Percentiles rank a stretch among this genome's conserved stretches.
These are phyloP conservation scores for Nicotiana tomentosiformis DNA, from an alignment of 257 asterid genomes.

Conservation along the genomic window DNA sequence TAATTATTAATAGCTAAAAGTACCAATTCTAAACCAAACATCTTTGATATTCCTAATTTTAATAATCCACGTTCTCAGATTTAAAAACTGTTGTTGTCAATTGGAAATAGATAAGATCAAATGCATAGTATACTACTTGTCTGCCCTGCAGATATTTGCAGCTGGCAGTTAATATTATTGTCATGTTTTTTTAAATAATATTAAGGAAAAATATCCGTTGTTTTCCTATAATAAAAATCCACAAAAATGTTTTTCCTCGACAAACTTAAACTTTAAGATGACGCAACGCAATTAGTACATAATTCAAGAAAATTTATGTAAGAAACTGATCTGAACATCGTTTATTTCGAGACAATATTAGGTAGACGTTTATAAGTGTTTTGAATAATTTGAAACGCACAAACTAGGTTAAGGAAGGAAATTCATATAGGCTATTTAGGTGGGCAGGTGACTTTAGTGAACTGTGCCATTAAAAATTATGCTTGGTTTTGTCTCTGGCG, in stretches of 20 bases:
- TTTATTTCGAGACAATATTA: neutral
- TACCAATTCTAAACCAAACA: neutral
- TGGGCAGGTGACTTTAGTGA: conserved; percentile 7
- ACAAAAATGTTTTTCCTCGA: too few species aligned
- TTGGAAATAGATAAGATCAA: neutral
- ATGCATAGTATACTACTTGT: neutral
- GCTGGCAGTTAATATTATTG: neutral
- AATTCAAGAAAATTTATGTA: neutral
- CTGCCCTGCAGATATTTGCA: neutral
- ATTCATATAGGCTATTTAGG: neutral
- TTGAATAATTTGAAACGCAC: neutral
- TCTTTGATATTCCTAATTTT: neutral
- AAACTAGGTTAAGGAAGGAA: neutral
- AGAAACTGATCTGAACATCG: neutral
- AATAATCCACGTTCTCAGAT: neutral
- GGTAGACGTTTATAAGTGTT: neutral
- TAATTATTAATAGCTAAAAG: neutral
- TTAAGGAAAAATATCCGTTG: neutral
- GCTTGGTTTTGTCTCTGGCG: neutral
- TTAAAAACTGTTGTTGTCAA: neutral
- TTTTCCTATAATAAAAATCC: neutral
- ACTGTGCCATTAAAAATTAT: neutral
- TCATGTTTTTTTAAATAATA: too few species aligned
- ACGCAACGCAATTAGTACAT: too few species aligned
- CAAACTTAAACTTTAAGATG: too few species aligned